Evolutionary conservation across 305 asterid species (phyloP).

Genomic region (Ilex paraguariensis): DNA sequence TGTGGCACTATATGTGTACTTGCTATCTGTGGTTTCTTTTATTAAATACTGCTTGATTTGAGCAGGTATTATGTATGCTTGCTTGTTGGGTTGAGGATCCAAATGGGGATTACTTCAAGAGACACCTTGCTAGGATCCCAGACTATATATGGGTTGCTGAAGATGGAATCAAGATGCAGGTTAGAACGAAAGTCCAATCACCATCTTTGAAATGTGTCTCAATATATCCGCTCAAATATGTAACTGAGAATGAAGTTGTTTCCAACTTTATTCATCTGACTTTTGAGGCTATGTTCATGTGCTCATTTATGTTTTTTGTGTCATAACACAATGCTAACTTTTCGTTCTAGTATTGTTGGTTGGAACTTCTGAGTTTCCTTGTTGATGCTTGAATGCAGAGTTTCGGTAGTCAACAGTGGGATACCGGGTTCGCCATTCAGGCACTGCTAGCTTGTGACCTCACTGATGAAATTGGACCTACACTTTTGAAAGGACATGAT

Average conservation of each 20-base stretch:
- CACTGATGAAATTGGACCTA: slow-evolving; percentile 49
- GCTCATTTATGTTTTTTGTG: too few relatives aligned
- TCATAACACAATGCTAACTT: too few relatives aligned
- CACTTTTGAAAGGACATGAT: slow-evolving; percentile 55
- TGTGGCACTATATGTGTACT: neutral
- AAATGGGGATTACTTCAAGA: slow-evolving; percentile 75
- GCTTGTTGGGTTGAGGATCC: slow-evolving; percentile 98
- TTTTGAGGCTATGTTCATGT: too few relatives aligned
- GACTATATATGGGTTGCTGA: slow-evolving; percentile 90
- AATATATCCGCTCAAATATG: too few relatives aligned
- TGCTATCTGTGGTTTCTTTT: slow-evolving; percentile 2
- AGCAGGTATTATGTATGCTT: slow-evolving; percentile 68
- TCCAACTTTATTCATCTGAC: neutral
- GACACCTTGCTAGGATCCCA: slow-evolving; percentile 84
- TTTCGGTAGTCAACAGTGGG: slow-evolving; percentile 89
- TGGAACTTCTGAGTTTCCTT: neutral
- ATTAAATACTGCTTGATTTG: neutral
- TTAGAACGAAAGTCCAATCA: slow-evolving; percentile 5
- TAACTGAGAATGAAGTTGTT: too few relatives aligned
- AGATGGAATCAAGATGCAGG: slow-evolving; percentile 99
- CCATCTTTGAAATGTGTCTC: neutral
- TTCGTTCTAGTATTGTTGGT: too few relatives aligned
- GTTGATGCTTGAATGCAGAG: slow-evolving; percentile 37
- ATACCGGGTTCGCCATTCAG: slow-evolving; percentile 73
- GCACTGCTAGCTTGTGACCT: slow-evolving; percentile 68